phyloP scores from a whole-genome alignment of 106 monocot species.

The Triglochin maritima region DNA sequence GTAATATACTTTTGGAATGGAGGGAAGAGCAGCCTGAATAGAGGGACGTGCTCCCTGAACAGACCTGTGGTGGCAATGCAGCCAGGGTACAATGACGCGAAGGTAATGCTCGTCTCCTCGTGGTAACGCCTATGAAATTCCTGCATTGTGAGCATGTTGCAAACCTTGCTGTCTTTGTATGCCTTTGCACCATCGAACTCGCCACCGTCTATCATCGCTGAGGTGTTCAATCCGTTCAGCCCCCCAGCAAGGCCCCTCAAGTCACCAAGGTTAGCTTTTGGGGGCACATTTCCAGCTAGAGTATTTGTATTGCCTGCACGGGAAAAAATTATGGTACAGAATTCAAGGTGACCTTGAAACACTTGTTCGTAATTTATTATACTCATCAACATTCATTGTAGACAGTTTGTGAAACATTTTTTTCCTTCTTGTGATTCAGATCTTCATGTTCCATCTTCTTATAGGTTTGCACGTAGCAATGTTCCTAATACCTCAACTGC shows the following conservation, averaged over 20 bases:
- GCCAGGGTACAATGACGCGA: constrained; percentile 82
- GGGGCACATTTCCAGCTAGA: constrained; percentile 80
- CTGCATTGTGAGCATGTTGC: constrained; percentile 98
- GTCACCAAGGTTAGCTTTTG: constrained; percentile 88
- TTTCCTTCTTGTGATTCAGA: no score
- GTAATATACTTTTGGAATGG: constrained; percentile 99
- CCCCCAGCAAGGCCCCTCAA: constrained; percentile 59
- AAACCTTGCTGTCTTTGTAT: constrained; percentile 98
- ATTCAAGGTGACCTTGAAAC: no score
- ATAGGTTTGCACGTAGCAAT: no score
- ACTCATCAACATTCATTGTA: no score
- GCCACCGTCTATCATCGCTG: constrained; percentile 83
- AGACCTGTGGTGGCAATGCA: constrained; percentile 96
- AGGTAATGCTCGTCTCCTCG: constrained; percentile 79
- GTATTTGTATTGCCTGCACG: constrained; percentile 92
- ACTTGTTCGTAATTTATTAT: no score
- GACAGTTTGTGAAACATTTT: no score
- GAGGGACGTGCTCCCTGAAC: constrained; percentile 82
- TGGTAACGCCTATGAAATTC: constrained; percentile 91
- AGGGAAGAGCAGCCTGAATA: constrained; percentile 84
- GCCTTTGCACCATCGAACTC: constrained; percentile 86
- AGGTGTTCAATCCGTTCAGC: constrained; percentile 33
- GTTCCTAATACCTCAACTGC: no score
- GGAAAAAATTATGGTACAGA: no score
- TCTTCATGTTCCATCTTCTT: no score